Base-by-base conservation (phyloP, 257 asterid genomes). In the Solanum microdontum region DNA sequence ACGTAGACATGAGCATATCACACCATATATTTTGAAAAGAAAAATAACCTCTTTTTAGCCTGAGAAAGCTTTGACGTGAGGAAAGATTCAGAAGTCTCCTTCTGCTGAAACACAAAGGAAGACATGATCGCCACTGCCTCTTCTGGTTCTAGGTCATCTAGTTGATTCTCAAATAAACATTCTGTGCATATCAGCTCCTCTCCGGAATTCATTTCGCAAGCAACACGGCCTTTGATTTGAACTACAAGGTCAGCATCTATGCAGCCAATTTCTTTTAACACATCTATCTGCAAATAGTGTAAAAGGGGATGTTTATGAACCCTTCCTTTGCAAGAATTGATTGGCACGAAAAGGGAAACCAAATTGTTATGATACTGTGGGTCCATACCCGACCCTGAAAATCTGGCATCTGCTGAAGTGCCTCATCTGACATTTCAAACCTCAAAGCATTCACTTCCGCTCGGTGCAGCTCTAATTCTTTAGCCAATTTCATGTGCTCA, bases 101-200 rank as follows among this genome's bases (percentile, higher is more conserved):
- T 93, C 88, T 97, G 98, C 98, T 97, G 99, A 93, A 97, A 97
- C 89, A 97, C 99, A 90, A 97, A 96, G 51, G 99, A 96, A 82
- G 99, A 97, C 99, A 97, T 97, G 45, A 97, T 93, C 15, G 99
- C 99, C 89, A 96, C 99, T 86, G 98, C 98, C 94, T 97, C 99
- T 92, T 97, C 99, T 40, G 99, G 98, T 90, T 95, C 99, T 90
- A 97, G 93, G 89, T 92, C 99, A 88, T 94, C 96, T 88, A 97
- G 91, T 89, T 97, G 99, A 91, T 96, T 96, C 90, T 97, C 99
- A 89, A 97, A 97, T 94, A 97, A 92, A 94, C 97, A 95, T 89
- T 97, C 99, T 2, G 99, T 97, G 90, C 99, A 92, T 88, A 96
- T 96, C 90, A 97, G 91, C 90, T 97, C 99, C 94, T 97, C 99